Conservation (phyloP, 805 yeast genomes). For the Tetrapisispora nanseiensis region DNA sequence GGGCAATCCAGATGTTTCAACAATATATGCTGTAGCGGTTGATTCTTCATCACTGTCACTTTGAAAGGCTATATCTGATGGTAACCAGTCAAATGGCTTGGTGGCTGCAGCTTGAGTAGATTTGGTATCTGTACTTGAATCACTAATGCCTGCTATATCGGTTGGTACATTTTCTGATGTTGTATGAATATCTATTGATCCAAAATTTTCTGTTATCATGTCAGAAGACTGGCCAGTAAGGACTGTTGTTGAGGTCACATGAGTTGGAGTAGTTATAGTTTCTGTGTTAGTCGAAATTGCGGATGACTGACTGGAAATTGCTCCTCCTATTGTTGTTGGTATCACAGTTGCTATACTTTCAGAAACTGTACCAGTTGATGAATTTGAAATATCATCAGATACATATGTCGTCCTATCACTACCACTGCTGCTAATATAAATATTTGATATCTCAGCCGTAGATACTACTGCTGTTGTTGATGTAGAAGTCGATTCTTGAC, state of each 20-base stretch:
- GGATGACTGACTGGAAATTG: not conserved
- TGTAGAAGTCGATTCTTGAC: not conserved
- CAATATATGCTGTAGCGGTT: constrained; percentile 32
- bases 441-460: too few relatives aligned
- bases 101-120: not conserved
- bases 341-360: too few relatives aligned
- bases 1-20: constrained; percentile 16
- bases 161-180: not conserved
- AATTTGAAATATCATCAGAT: too few relatives aligned
- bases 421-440: too few relatives aligned
- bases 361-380: too few relatives aligned
- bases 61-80: constrained; percentile 40
- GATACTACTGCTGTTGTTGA: not conserved
- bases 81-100: constrained; percentile 41
- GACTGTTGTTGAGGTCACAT: not conserved
- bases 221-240: not conserved
- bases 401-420: too few relatives aligned
- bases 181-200: not conserved
- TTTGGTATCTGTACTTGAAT: not conserved
- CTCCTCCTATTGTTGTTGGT: too few relatives aligned
- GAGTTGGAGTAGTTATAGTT: not conserved
- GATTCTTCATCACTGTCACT: constrained; percentile 27
- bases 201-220: not conserved
- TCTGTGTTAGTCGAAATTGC: not conserved
- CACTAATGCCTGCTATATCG: not conserved